Base-by-base conservation (phyloP, 441 rosid genomes). In the Croton setiger region DNA sequence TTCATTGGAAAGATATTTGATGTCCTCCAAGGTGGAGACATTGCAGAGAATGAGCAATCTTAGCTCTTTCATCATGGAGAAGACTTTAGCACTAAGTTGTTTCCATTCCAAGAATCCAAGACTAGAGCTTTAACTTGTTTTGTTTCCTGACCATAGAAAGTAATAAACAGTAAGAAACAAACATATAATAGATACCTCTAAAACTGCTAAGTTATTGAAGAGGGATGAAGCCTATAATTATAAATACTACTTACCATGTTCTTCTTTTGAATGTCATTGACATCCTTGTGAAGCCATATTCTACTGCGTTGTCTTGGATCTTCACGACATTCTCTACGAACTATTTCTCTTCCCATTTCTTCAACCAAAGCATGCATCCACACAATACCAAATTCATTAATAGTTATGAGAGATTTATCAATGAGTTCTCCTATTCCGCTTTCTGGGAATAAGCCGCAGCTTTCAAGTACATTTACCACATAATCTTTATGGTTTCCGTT, bases 341-440 rank as follows among this genome's bases (percentile, higher is more conserved):
- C 78, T 62, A 87, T 77, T 20, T 78, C 80, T 63, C 73, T 72
- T 17, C 80, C 89, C 87, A 87, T 75, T 72, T 85, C 82, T 63
- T 72, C 79, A 4, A 81, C 80, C 67, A 83, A 64, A 72, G 55
- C 68, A 18, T 71, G 68, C 68, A 71, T 63, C 39, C 33, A 23
- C 4, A 70, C 11, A 12, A 2, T 23, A 13, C 27, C 51, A 7
- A 48, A 9, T 17, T 2, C 1, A 7, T 27, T 36, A 31, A 69
- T 61, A 1, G 41, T 53, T 43, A 71, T 63, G 12, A 71, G 63
- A 53, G 63, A 63, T 64, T 31, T 71, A 0, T 36, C 57, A 12
- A 71, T 17, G 10, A 63, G 74, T 33, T 52, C 66, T 4, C 31
- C 52, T 11, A 72, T 66, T 35, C 76, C 71, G 8, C n/a, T 72